Evolutionary conservation across 805 yeast species (phyloP), one percentile per base, ranked within the genome.

Genomic region (Wickerhamomyces tratensis): DNA sequence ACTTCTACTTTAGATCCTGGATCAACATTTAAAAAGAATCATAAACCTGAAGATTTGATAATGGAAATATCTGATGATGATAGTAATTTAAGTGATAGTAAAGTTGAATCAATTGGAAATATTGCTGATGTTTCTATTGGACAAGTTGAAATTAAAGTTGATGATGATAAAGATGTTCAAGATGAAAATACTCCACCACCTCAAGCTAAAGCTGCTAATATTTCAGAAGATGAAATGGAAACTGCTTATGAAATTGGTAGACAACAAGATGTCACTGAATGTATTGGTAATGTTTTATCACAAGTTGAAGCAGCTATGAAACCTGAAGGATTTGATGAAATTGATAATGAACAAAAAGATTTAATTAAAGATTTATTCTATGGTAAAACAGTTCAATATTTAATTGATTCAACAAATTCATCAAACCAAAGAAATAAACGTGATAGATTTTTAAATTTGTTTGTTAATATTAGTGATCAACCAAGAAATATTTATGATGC

Each of bases 191-290:
- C 33, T 34, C 34, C 34, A 14, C 42, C 43, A 14, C 42, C 43
- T 20, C 37, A 41, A n/a, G 36, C 57, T 6, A 43, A 41, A 37
- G 44, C 48, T 38, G 67, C 65, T 0, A 59, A 58, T 35, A 60
- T 64, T 14, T 61, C 63, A 39, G 63, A 77, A 5, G 85, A 79
- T 47, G 87, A 82, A 53, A 72, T 83, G 62, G 88, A 78, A 44
- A 75, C 80, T 52, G 80, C 93, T 0, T 68, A 82, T 41, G 89
- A 86, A 55, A 69, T 81, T 54, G 95, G 96, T 3, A 71, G 95
- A 49, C 98, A 93, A 58, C 98, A 93, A 59, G 98, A 93, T 66
- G 98, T 93, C 15, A 88, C 97, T 0, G 98, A 93, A 58, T 91
- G 98, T 61, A 88, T 91, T 54, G 95, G 89, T 43, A 93, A 93